phyloP scores from a whole-genome alignment of 768 basidiomycete genomes.

The Lactifluus subvellereus region DNA sequence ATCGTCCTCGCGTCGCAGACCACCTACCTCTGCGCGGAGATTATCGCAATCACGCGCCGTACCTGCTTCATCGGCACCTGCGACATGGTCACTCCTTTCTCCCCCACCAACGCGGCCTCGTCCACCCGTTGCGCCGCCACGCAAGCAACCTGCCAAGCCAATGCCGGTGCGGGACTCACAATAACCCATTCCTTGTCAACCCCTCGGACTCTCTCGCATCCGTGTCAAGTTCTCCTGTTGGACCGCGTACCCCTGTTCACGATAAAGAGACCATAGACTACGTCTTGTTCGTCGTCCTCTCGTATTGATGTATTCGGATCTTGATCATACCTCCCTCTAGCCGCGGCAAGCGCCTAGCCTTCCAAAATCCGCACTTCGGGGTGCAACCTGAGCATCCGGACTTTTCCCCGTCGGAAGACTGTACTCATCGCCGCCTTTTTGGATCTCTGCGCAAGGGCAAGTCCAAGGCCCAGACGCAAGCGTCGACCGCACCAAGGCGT shows the following conservation, averaged over 20 bases:
- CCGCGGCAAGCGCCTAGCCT: no score
- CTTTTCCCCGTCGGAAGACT: no score
- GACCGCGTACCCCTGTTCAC: slow-evolving; percentile 17
- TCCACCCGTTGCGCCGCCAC: slow-evolving; percentile 19
- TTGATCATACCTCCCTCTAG: no score
- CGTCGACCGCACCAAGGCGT: neutral
- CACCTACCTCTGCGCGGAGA: slow-evolving; percentile 4
- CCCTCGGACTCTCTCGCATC: slow-evolving; percentile 11
- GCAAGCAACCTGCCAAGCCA: slow-evolving; percentile 8
- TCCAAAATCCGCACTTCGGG: no score
- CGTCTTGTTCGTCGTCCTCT: slow-evolving; percentile 19
- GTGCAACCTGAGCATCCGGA: no score
- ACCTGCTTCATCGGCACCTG: slow-evolving; percentile 5
- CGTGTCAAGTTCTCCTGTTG: slow-evolving; percentile 19
- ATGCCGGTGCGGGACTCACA: no score
- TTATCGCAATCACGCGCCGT: slow-evolving; percentile 18
- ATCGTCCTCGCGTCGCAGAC: slow-evolving; percentile 13
- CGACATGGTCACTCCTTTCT: neutral
- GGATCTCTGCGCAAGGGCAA: neutral
- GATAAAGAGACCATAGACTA: slow-evolving; percentile 22
- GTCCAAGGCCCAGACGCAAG: neutral
- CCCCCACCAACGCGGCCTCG: slow-evolving; percentile 23
- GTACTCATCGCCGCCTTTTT: slow-evolving; percentile 14
- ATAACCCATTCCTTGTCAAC: no score
- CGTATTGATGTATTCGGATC: neutral